Evolutionary conservation across 768 basidiomycete genomes (phyloP), one percentile per base, ranked within the genome.

Genomic region (Lanmaoa pseudosensibilis): DNA sequence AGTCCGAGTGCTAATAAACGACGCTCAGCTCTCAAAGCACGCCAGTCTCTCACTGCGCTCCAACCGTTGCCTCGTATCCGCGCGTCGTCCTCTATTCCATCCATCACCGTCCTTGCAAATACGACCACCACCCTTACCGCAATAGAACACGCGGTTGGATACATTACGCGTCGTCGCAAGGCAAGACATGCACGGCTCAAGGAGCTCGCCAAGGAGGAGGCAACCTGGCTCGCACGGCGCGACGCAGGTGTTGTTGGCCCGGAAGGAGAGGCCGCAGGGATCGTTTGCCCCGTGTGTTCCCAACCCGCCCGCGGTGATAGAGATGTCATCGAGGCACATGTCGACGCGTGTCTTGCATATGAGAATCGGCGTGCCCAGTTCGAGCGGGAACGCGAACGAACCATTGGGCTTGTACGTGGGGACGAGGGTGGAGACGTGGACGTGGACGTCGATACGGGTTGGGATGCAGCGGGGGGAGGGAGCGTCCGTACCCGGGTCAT

Each of bases 301-400:
- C 71, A 72, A 39, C 70, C 69, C 16, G 77, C 90, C 2, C 73
- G 71, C 45, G 90, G 90, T 1, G 90, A 90, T 63, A 75, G 78
- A 43, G 90, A 90, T 57, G 84, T 90, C 10, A 65, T 90, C 3
- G 84, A 89, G 62, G 89, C 88, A 16, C 91, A 93, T 71, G 81
- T 93, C n/a, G 88, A 93, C 63, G 77, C 88, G 8, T 93, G 91
- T 67, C 69, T 93, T 41, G 83, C 83, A 5, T 75, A 88, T 62
- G 82, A 84, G 62, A 75, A 61, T 46, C 55, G 66, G 50, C 73
- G 77, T 49, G 70, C 73, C 43, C 73, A 73, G 45, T 71, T 74
- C 47, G 69, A 74, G 38, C 65, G 66, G 36, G 59, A 65, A 39
- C 69, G 62, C 25, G 60, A 56, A 47, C 67, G 59, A 33, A 49